Conservation (phyloP, 345 rosid genomes). For the Chamaenerion angustifolium region DNA sequence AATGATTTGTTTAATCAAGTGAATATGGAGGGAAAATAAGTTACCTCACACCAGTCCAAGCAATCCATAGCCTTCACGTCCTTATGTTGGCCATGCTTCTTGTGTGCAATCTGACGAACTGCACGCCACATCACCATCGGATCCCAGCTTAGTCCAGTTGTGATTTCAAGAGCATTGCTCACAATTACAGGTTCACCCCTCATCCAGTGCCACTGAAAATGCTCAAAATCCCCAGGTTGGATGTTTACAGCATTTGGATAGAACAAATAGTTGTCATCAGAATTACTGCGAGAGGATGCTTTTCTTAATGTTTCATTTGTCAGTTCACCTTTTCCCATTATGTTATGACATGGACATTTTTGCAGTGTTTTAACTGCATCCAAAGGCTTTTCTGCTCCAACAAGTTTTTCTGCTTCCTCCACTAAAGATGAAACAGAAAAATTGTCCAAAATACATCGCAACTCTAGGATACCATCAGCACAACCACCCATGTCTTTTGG, state of each 20-base stretch:
- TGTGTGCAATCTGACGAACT: slow-evolving; percentile 24
- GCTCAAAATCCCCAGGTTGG: slow-evolving; percentile 25
- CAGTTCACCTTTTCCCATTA: slow-evolving; percentile 8
- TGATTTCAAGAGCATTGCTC: slow-evolving; percentile 34
- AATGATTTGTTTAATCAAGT: too few relatives aligned
- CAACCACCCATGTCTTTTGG: slow-evolving; percentile 21
- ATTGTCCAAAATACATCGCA: slow-evolving; percentile 18
- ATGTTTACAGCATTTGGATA: slow-evolving; percentile 26
- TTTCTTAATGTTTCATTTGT: slow-evolving; percentile 12
- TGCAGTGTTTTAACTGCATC: slow-evolving; percentile 1
- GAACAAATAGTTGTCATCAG: slow-evolving; percentile 36
- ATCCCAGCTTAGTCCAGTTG: slow-evolving; percentile 51
- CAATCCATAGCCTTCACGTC: slow-evolving; percentile 27
- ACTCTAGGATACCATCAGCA: slow-evolving; percentile 17
- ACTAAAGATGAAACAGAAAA: slow-evolving; percentile 23
- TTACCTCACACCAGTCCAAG: slow-evolving; percentile 39
- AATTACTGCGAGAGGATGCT: slow-evolving; percentile 29
- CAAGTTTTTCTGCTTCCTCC: slow-evolving; percentile 21
- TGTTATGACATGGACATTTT: slow-evolving; percentile 23
- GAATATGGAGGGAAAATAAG: neutral
- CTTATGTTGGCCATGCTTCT: slow-evolving; percentile 16
- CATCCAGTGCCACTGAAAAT: slow-evolving; percentile 54
- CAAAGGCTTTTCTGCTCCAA: slow-evolving; percentile 1
- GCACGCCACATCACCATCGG: slow-evolving; percentile 72
- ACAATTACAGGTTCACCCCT: slow-evolving; percentile 50